phyloP scores from a whole-genome alignment of 495 filamentous ascomycete species.

The Parathielavia appendiculata region DNA sequence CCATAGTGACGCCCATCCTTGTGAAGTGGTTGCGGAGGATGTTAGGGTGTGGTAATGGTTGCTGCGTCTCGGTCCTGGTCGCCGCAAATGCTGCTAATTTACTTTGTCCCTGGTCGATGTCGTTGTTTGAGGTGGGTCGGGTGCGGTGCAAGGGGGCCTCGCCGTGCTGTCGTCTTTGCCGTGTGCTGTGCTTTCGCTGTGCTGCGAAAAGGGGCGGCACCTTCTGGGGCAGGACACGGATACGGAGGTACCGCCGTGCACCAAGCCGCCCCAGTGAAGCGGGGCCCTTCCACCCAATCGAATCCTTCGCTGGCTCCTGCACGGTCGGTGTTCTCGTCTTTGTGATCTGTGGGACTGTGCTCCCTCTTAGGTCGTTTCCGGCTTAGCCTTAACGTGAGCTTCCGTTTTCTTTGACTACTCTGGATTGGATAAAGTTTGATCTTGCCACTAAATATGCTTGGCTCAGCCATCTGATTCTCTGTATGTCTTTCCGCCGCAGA shows the following conservation, averaged over 20 bases:
- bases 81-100: constrained; percentile 37
- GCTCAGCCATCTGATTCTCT: too few relatives aligned
- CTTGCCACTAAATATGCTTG: too few relatives aligned
- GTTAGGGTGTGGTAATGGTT: constrained; percentile 4
- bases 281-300: constrained; percentile 3
- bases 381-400: too few relatives aligned
- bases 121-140: constrained; percentile 25
- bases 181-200: constrained; percentile 10
- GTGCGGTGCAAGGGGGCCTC: constrained; percentile 28
- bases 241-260: constrained; percentile 8
- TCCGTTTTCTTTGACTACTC: too few relatives aligned
- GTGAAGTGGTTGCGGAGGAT: constrained; percentile 33
- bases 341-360: not conserved
- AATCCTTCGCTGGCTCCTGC: constrained; percentile 12
- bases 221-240: not conserved
- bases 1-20: constrained; percentile 30
- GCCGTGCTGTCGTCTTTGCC: constrained; percentile 23
- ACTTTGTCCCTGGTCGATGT: constrained; percentile 37
- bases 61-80: constrained; percentile 32
- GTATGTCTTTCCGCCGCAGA: too few relatives aligned
- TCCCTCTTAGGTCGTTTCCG: not conserved
- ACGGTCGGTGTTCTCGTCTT: not conserved
- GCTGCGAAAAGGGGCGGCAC: not conserved
- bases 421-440: too few relatives aligned
- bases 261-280: not conserved